Conservation (phyloP, 176 grass and related monocot genomes). For the Oryza nivara region DNA sequence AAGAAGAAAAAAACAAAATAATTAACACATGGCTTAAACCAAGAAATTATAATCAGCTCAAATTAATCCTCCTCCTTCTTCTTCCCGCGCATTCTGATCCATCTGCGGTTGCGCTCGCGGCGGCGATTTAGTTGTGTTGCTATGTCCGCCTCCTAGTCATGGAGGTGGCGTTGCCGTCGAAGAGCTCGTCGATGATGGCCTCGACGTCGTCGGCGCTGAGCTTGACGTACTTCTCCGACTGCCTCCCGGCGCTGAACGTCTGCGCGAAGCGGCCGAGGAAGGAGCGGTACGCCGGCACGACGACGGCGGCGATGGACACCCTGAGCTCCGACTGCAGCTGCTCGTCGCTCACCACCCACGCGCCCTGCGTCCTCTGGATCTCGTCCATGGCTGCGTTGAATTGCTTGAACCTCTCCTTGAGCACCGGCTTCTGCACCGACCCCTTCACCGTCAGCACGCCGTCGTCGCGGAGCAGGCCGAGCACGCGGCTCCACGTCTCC, state of each 20-base stretch:
- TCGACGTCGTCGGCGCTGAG: slow-evolving; percentile 78
- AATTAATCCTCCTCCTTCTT: not conserved
- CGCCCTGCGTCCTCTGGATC: slow-evolving; percentile 77
- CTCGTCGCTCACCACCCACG: slow-evolving; percentile 81
- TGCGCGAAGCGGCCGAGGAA: slow-evolving; percentile 82
- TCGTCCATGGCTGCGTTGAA: slow-evolving; percentile 91
- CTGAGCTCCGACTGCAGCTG: slow-evolving; percentile 91
- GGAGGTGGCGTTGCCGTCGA: slow-evolving; percentile 70
- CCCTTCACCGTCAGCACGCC: slow-evolving; percentile 80
- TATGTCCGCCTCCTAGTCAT: slow-evolving; percentile 62
- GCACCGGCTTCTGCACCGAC: slow-evolving; percentile 63
- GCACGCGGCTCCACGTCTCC: slow-evolving; percentile 86
- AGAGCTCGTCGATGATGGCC: slow-evolving; percentile 75
- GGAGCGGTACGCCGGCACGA: slow-evolving; percentile 85
- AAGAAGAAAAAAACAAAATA: not conserved
- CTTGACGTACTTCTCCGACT: slow-evolving; percentile 93
- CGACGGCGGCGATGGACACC: slow-evolving; percentile 78
- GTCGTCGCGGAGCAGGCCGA: slow-evolving; percentile 64
- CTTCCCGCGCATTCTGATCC: not conserved
- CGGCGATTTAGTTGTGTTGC: not conserved
- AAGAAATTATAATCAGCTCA: not conserved
- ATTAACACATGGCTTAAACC: slow-evolving; percentile 1
- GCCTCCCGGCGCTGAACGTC: slow-evolving; percentile 62
- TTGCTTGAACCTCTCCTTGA: slow-evolving; percentile 91
- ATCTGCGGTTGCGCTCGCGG: not conserved